phyloP scores from a whole-genome alignment of 192 early-diverging fungal genomes.

The Backusella tuberculispora region DNA sequence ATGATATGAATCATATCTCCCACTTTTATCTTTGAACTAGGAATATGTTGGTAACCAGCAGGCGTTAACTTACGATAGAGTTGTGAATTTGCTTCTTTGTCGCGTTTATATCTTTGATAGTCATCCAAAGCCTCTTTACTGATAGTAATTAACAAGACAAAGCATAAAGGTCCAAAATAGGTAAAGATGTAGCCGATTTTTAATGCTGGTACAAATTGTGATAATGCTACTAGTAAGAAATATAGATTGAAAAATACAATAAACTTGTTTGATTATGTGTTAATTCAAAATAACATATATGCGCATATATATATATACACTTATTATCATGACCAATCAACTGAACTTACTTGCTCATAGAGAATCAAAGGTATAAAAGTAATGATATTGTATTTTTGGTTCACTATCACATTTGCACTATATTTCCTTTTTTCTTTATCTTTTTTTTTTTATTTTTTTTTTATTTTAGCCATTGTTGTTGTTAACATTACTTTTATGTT shows the following conservation, averaged over 20 bases:
- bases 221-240: conserved; percentile 90
- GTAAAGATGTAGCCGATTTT: conserved; percentile 88
- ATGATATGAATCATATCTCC: conserved; percentile 85
- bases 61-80: conserved; percentile 69
- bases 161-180: conserved; percentile 90
- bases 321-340: no score
- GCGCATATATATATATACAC: background rate
- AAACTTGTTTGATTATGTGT: conserved; percentile 61
- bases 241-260: conserved; percentile 96
- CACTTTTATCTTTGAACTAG: conserved; percentile 85
- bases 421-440: conserved; percentile 62
- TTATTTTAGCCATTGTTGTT: background rate
- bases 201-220: conserved; percentile 90
- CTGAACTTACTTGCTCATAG: conserved; percentile 69
- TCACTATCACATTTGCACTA: conserved; percentile 82
- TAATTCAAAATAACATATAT: background rate
- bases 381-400: conserved; percentile 86
- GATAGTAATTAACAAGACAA: conserved; percentile 91
- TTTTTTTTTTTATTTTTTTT: conserved; percentile 24
- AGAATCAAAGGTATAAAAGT: conserved; percentile 82
- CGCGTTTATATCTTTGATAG: conserved; percentile 76
- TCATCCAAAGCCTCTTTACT: conserved; percentile 94
- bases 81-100: conserved; percentile 92
- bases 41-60: conserved; percentile 62
- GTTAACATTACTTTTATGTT: background rate